Conservation (phyloP, 202 grass and related monocot genomes). For the Zizania palustris region DNA sequence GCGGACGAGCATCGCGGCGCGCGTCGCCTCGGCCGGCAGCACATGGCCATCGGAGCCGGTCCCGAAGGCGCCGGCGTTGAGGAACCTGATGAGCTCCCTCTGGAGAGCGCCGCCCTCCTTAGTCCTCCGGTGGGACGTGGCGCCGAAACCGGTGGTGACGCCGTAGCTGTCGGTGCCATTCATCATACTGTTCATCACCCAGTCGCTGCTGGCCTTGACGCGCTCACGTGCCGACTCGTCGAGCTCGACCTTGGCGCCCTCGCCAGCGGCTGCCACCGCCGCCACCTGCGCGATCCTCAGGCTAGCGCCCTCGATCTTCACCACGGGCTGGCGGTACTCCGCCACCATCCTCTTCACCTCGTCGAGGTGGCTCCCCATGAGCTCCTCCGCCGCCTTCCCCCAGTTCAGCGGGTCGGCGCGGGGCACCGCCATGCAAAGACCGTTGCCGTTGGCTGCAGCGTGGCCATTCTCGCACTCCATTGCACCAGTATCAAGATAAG, state of each 20-base stretch:
- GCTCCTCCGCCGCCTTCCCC: slow-evolving; percentile 43
- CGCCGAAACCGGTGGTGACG: slow-evolving; percentile 63
- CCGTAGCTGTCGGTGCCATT: slow-evolving; percentile 60
- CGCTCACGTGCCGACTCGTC: slow-evolving; percentile 46
- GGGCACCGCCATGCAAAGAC: slow-evolving; percentile 28
- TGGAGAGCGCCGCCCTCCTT: slow-evolving; percentile 64
- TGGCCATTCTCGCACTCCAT: neutral
- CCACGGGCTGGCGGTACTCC: slow-evolving; percentile 43
- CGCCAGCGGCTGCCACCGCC: slow-evolving; percentile 29
- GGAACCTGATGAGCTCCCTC: slow-evolving; percentile 62
- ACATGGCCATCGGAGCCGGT: slow-evolving; percentile 63
- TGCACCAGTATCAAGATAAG: neutral
- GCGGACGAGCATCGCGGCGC: slow-evolving; percentile 72
- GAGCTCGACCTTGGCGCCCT: slow-evolving; percentile 15
- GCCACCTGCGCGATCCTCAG: slow-evolving; percentile 48
- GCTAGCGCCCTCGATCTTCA: slow-evolving; percentile 55
- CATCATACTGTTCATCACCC: slow-evolving; percentile 58
- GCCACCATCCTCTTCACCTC: slow-evolving; percentile 67
- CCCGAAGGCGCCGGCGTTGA: slow-evolving; percentile 79
- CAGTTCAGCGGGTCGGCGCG: slow-evolving; percentile 62
- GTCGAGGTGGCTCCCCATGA: slow-evolving; percentile 56
- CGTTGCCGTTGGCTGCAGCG: neutral
- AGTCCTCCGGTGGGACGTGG: slow-evolving; percentile 56
- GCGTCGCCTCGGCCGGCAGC: slow-evolving; percentile 64
- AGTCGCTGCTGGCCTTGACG: slow-evolving; percentile 55